Conservation (phyloP, 1,284 basidiomycete species). For the Coniferiporia weirii region DNA sequence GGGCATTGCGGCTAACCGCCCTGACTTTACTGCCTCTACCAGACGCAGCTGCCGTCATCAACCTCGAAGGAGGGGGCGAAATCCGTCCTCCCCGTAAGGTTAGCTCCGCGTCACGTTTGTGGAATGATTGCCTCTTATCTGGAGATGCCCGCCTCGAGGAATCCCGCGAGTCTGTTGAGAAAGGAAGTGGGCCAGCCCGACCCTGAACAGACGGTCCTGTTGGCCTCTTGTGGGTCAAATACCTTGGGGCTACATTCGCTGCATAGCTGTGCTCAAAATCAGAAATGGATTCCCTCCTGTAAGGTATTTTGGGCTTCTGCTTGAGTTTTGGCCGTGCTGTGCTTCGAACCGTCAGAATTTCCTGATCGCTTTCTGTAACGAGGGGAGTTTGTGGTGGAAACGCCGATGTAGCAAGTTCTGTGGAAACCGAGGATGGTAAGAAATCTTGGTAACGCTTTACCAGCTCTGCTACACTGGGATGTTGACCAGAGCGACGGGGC, state of each 20-base stretch:
- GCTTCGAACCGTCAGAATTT: constrained; percentile 36
- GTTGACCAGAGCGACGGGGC: constrained; percentile 56
- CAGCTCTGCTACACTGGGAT: constrained; percentile 75
- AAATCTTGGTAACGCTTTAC: constrained; percentile 80
- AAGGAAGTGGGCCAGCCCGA: constrained; percentile 40
- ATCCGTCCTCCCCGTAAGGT: constrained; percentile 37
- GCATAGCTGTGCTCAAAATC: constrained; percentile 89
- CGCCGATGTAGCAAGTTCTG: constrained; percentile 64
- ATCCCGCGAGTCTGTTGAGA: constrained; percentile 48
- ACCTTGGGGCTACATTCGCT: constrained; percentile 75
- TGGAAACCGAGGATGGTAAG: constrained; percentile 63
- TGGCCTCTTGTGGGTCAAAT: constrained; percentile 48
- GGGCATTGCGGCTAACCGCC: constrained; percentile 6
- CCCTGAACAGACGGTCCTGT: constrained; percentile 17
- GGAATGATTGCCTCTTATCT: constrained; percentile 49
- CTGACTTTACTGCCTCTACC: constrained; percentile 9
- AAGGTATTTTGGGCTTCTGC: constrained; percentile 35
- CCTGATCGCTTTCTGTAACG: constrained; percentile 64
- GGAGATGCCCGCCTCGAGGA: constrained; percentile 66
- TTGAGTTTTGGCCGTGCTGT: constrained; percentile 43
- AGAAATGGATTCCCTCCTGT: constrained; percentile 61
- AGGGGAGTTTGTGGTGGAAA: constrained; percentile 49
- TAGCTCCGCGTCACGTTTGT: constrained; percentile 30
- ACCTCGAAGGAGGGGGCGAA: constrained; percentile 34
- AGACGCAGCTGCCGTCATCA: constrained; percentile 25